Evolutionary conservation across 176 grass and related monocot genomes (phyloP).

Genomic region (Cenchrus fungigraminus): DNA sequence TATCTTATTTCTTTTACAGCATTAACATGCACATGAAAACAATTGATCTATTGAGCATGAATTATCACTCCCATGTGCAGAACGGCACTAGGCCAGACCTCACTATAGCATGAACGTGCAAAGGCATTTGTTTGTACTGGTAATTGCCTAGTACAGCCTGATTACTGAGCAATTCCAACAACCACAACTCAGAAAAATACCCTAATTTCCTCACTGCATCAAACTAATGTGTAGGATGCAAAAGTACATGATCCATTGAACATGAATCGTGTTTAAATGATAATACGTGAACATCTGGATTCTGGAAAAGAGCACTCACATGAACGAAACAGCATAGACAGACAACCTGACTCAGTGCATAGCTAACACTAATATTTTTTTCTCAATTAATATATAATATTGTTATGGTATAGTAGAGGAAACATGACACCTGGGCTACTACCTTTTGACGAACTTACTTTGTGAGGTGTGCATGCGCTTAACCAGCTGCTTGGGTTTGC

Average conservation of each 20-base stretch:
- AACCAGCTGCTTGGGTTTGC: background rate
- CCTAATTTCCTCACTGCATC: too few relatives aligned
- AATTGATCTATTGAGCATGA: too few relatives aligned
- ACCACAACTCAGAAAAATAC: background rate
- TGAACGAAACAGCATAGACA: background rate
- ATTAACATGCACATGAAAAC: too few relatives aligned
- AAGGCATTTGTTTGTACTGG: too few relatives aligned
- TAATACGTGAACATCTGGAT: too few relatives aligned
- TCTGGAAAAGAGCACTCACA: too few relatives aligned
- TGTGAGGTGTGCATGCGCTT: background rate
- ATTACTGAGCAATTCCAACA: background rate
- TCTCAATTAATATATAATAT: background rate
- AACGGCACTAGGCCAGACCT: too few relatives aligned
- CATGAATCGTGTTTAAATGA: too few relatives aligned
- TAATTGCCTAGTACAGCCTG: background rate
- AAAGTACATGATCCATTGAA: too few relatives aligned
- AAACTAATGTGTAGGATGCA: too few relatives aligned
- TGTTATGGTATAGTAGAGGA: background rate
- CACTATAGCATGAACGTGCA: too few relatives aligned
- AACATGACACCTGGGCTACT: background rate
- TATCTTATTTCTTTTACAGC: background rate
- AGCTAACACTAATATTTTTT: background rate
- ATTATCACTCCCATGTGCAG: too few relatives aligned
- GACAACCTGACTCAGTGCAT: conserved; percentile 24
- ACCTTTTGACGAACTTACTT: background rate